Evolutionary conservation across 2,329 filamentous ascomycete genomes (phyloP).

Genomic region (Coleophoma cylindrospora): DNA sequence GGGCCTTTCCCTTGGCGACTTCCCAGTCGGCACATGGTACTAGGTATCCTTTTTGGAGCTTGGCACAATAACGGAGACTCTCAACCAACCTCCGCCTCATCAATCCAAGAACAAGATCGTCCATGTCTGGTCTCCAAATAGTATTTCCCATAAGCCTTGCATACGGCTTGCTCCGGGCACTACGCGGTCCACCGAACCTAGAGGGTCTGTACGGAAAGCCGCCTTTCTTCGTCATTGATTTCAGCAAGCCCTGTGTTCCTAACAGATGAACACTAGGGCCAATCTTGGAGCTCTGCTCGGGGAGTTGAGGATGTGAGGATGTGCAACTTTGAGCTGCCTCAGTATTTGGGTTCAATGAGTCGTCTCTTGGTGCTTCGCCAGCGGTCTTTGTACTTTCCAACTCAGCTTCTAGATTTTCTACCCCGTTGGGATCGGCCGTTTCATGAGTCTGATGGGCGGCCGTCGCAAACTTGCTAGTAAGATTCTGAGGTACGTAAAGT

Average conservation of each 20-base stretch:
- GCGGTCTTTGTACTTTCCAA: neutral
- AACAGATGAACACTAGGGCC: neutral
- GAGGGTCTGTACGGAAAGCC: neutral
- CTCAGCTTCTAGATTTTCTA: neutral
- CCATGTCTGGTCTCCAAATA: slow-evolving; percentile 51
- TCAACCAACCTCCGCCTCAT: slow-evolving; percentile 43
- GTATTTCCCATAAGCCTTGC: neutral
- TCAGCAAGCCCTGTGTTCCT: slow-evolving; percentile 1
- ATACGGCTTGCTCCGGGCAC: slow-evolving; percentile 15
- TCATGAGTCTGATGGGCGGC: neutral
- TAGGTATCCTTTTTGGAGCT: slow-evolving; percentile 33
- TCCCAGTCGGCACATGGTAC: slow-evolving; percentile 38
- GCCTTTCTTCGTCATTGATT: neutral
- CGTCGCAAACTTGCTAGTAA: slow-evolving; percentile 16
- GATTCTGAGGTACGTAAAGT: slow-evolving; percentile 51
- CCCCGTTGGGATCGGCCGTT: neutral
- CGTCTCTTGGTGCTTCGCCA: neutral
- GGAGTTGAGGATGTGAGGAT: neutral
- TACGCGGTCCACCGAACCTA: slow-evolving; percentile 5
- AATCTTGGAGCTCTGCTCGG: neutral
- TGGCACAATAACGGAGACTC: slow-evolving; percentile 36
- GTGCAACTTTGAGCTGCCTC: neutral
- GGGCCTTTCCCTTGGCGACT: slow-evolving; percentile 31
- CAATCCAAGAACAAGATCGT: slow-evolving; percentile 41
- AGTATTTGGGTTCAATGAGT: neutral